Evolutionary conservation across 768 basidiomycete species (phyloP).

Genomic region (Piloderma croceum): DNA sequence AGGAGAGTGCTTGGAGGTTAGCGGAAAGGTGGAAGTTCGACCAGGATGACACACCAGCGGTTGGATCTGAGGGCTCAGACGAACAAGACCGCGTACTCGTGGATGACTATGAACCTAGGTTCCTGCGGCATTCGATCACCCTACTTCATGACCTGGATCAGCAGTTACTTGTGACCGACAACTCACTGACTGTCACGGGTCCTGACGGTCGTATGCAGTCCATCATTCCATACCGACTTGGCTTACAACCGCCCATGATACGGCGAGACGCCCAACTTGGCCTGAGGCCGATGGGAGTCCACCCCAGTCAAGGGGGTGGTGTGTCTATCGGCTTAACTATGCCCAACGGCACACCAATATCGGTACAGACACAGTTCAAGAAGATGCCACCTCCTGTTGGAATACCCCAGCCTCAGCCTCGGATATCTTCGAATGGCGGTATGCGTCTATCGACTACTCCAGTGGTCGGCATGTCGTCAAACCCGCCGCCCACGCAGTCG

Average conservation of each 20-base stretch:
- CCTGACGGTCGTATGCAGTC: conserved; percentile 47
- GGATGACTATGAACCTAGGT: conserved; percentile 62
- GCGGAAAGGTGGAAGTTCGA: conserved; percentile 68
- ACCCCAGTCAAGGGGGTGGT: neutral
- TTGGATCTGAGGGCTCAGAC: conserved; percentile 54
- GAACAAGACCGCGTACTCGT: conserved; percentile 65
- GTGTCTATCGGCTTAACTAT: neutral
- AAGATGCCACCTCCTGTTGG: conserved; percentile 49
- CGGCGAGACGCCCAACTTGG: conserved; percentile 15
- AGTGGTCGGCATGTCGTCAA: conserved; percentile 25
- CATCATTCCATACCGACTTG: conserved; percentile 46
- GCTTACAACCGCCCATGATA: conserved; percentile 23
- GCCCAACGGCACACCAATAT: conserved; percentile 46
- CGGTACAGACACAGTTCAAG: conserved; percentile 56
- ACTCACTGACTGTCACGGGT: conserved; percentile 36
- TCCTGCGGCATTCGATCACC: conserved; percentile 50
- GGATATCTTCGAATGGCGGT: conserved; percentile 54
- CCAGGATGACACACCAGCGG: conserved; percentile 51
- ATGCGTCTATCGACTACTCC: conserved; percentile 45
- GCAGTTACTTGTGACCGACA: conserved; percentile 44
- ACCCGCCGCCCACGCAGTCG: conserved; percentile 27
- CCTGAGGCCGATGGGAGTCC: neutral
- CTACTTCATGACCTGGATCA: conserved; percentile 54
- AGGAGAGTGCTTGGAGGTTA: conserved; percentile 39
- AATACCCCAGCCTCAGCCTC: conserved; percentile 56